Percentiles rank a stretch among this genome's conserved stretches.
Conservation (phyloP, 2,329 filamentous ascomycete genomes). For the Clonostachys byssicola region DNA sequence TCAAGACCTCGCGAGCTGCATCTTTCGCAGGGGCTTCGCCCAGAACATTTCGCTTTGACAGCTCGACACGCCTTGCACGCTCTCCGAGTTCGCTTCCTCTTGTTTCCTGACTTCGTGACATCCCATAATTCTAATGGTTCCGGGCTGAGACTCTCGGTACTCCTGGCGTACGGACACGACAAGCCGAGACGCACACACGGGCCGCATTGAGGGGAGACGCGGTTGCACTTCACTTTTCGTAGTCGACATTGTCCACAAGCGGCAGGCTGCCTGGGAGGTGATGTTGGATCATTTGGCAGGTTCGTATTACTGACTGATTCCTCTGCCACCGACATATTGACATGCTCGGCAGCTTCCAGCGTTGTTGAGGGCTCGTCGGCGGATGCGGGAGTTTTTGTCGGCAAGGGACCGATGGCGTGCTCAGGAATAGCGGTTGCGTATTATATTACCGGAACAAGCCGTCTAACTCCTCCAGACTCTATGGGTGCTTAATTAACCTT, state of each 20-base stretch:
- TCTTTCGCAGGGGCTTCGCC: conserved; percentile 19
- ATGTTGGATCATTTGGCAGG: no score
- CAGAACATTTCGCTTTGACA: conserved; percentile 27
- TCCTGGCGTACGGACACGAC: background rate
- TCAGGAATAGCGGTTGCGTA: no score
- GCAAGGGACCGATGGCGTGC: no score
- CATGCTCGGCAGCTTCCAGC: no score
- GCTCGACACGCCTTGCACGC: conserved; percentile 26
- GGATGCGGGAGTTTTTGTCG: no score
- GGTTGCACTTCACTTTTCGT: conserved; percentile 18
- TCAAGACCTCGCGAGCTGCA: conserved; percentile 12
- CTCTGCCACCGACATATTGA: no score
- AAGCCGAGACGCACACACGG: background rate
- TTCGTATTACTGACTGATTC: no score
- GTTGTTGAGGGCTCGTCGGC: no score
- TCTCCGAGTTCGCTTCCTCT: conserved; percentile 11
- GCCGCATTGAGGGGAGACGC: conserved; percentile 3
- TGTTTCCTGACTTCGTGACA: conserved; percentile 18
- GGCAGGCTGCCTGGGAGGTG: no score
- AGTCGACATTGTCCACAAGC: conserved; percentile 9
- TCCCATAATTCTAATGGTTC: conserved; percentile 1
- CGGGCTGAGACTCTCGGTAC: background rate
- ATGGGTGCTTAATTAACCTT: no score
- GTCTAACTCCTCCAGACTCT: no score
- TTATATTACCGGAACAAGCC: no score